phyloP scores from a whole-genome alignment of 805 yeast species.

The Kazachstania taianensis region DNA sequence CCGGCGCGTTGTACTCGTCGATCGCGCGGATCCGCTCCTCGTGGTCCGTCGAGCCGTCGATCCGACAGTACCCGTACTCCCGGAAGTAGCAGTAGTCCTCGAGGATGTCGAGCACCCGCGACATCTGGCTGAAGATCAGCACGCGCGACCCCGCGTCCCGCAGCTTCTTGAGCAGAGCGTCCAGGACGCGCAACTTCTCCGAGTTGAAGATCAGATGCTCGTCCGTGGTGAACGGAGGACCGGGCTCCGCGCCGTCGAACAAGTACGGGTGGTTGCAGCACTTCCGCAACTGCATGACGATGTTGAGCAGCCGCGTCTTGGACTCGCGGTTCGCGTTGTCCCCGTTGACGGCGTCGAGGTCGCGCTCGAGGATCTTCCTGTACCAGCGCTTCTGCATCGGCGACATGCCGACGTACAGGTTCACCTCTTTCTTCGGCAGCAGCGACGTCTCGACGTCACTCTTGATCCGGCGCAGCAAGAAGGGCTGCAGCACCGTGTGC shows the following conservation, averaged over 20 bases:
- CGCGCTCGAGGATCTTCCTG: conserved; percentile 65
- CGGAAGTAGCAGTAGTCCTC: conserved; percentile 72
- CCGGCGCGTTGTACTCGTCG: conserved; percentile 73
- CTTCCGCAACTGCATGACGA: conserved; percentile 77
- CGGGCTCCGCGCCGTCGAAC: conserved; percentile 84
- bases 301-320: conserved; percentile 64
- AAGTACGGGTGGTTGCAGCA: conserved; percentile 81
- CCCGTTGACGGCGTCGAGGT: conserved; percentile 79
- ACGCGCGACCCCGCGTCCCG: conserved; percentile 67
- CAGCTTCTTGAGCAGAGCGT: conserved; percentile 50
- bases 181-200: conserved; percentile 62
- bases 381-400: conserved; percentile 77
- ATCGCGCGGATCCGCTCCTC: conserved; percentile 64
- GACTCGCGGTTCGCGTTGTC: conserved; percentile 65
- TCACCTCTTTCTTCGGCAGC: conserved; percentile 64
- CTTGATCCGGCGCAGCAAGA: conserved; percentile 64
- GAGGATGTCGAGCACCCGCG: conserved; percentile 66
- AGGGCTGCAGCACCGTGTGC: conserved; percentile 69
- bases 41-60: conserved; percentile 78
- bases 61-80: conserved; percentile 62
- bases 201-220: conserved; percentile 70
- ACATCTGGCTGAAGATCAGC: conserved; percentile 74
- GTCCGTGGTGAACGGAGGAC: conserved; percentile 80
- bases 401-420: conserved; percentile 64
- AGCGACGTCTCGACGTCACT: conserved; percentile 74